These are phyloP conservation scores for Schizophyllum amplum DNA, from an alignment of 1,284 basidiomycete genomes.

Conservation along the genomic window DNA sequence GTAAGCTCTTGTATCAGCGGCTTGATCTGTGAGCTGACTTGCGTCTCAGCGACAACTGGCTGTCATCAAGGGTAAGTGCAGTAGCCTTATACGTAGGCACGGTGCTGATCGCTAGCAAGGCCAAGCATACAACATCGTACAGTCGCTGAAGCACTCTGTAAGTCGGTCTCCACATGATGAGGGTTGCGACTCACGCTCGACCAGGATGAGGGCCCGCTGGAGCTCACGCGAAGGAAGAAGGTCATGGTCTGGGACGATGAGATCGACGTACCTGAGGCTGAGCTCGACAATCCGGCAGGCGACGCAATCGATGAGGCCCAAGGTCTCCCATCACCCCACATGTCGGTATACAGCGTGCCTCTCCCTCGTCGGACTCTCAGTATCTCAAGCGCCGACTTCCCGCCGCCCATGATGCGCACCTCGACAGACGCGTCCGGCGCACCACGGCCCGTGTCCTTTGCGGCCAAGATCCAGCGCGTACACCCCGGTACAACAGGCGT, in stretches of 20 bases:
- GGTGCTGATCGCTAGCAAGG: slow-evolving; percentile 19
- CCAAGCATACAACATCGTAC: slow-evolving; percentile 86
- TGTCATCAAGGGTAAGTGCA: slow-evolving; percentile 67
- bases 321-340: slow-evolving; percentile 36
- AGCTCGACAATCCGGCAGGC: slow-evolving; percentile 24
- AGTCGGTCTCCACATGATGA: slow-evolving; percentile 21
- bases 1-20: slow-evolving; percentile 29
- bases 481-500: slow-evolving; percentile 79
- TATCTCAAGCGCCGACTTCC: slow-evolving; percentile 66
- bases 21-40: slow-evolving; percentile 1
- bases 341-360: slow-evolving; percentile 57
- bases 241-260: slow-evolving; percentile 81
- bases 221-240: slow-evolving; percentile 72
- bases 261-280: slow-evolving; percentile 64
- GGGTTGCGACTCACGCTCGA: slow-evolving; percentile 6
- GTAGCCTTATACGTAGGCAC: slow-evolving; percentile 1
- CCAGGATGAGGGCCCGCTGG: slow-evolving; percentile 69
- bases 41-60: slow-evolving; percentile 67
- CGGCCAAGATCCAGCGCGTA: slow-evolving; percentile 67
- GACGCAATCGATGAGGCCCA: slow-evolving; percentile 14
- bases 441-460: slow-evolving; percentile 70
- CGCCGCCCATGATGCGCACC: slow-evolving; percentile 46
- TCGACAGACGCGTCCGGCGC: slow-evolving; percentile 57
- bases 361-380: slow-evolving; percentile 50
- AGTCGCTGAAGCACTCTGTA: slow-evolving; percentile 69